Evolutionary conservation across 2,329 filamentous ascomycete species (phyloP), one percentile per base, ranked within the genome.

Genomic region (Trichoderma atrobrunneum): DNA sequence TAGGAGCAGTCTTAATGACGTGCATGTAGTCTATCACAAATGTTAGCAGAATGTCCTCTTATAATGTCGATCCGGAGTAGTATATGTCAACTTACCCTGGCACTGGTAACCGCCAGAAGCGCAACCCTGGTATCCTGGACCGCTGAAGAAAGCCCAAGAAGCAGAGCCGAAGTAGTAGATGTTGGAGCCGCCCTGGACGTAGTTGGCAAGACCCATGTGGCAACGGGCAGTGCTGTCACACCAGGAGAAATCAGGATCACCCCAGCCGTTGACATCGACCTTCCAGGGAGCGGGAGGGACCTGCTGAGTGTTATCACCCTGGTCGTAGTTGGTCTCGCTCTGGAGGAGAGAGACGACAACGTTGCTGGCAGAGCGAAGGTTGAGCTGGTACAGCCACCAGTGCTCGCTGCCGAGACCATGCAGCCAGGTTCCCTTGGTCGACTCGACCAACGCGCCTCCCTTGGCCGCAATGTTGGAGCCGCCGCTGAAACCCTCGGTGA

Each of bases 341-440:
- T 89, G 86, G 71, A 87, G 81, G 76, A 88, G 76, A 14, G 82
- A 82, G n/a, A 86, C 80, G 72, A 87, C 81, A 6, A 89, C 83
- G 72, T 87, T 87, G 68, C 81, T 77, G 1, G 87, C 86, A 30
- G 81, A 79, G 59, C 82, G 80, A 66, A 89, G 78, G 74, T 88
- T 86, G 74, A 88, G 85, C 78, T 90, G 87, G 79, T 90, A 90
- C 63, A 90, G 79, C 78, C 85, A 85, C 79, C 84, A 85, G 77
- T 90, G 88, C 80, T 90, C 88, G 65, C 83, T 85, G 3, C 87
- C 85, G 60, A 79, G 69, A 6, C 75, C 78, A 64, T 77, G 74
- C 64, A 89, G 79, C 87, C 87, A 89, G 48, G 84, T 86, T 5
- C 85, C 84, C 14, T 81, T 80, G 14, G 81, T 83, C n/a, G 82